These are phyloP conservation scores for Cercospora zeina DNA, from an alignment of 2,329 filamentous ascomycete species.

Conservation along the genomic window DNA sequence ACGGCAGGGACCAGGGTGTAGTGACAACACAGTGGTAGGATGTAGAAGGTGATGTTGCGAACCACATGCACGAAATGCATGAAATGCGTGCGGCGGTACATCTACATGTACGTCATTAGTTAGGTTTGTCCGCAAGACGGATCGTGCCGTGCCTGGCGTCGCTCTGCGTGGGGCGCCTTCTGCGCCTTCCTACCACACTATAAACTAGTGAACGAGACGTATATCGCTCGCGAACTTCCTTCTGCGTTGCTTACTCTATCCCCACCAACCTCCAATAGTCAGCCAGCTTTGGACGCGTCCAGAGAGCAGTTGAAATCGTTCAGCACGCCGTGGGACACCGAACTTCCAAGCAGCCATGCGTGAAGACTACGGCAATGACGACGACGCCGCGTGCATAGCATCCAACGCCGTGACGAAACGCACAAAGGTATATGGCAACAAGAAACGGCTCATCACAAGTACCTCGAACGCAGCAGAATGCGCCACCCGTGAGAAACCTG, in stretches of 20 bases:
- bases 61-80: no score
- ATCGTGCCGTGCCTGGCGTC: no score
- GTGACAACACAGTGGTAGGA: no score
- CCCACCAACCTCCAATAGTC: no score
- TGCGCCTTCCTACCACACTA: neutral
- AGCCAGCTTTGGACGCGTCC: neutral
- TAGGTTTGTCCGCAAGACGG: no score
- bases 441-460: conserved; percentile 12
- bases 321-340: neutral
- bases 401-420: neutral
- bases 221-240: neutral
- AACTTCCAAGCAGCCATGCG: neutral
- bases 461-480: neutral
- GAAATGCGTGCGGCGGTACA: no score
- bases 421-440: conserved; percentile 4
- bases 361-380: neutral
- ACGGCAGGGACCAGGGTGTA: no score
- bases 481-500: neutral
- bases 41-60: no score
- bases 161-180: no score
- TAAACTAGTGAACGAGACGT: neutral
- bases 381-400: neutral
- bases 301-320: neutral
- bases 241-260: neutral
- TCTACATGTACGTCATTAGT: no score